Base-by-base conservation (phyloP, 2,329 filamentous ascomycete genomes). In the Teratosphaeriaceae sp. region DNA sequence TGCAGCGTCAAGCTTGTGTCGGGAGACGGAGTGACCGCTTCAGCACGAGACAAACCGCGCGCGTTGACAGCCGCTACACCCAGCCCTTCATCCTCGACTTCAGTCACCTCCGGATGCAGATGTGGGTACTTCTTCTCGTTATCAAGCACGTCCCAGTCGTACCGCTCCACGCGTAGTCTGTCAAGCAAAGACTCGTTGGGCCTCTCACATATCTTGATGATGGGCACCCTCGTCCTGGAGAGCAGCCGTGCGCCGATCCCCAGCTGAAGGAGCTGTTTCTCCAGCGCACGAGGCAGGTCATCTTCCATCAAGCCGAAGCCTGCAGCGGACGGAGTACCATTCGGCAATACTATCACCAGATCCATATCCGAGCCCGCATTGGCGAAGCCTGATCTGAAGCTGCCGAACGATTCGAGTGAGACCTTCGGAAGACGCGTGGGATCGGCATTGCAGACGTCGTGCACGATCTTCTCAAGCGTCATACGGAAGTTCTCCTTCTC, bases 291-390 rank as follows among this genome's bases (percentile, higher is more conserved):
- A 1, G 87, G 87, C 43, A 92, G 71, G 40, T 75, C 69, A 34
- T 74, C 66, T 16, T 64, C 59, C 1, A 83, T 82, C 38, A 60
- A 52, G 9, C 56, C 58, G 40, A 59, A 57, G 48, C 50, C 47
- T 9, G 58, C 53, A n/a, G 51, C 44, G 20, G 43, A 46, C 6
- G 52, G 48, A 29, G 40, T 46, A 6, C 53, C 43, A 18, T 58
- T 51, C 40, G 58, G 78, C 1, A 85, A 83, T 4, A 92, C 69
- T 24, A 94, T 75, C 7, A 83, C 85, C 22, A 95, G 75, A 63
- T 96, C 89, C 83, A 95, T 88, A 57, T 95, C 88, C 1, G 88
- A 90, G n/a, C 80, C 79, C 55, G 85, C 85, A 11, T 85, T 88
- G 3, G 86, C 89, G 65, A 94, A 94, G 0, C 88, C 88, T 11